Percentiles rank a stretch among this genome's conserved stretches.
Evolutionary conservation across 495 filamentous ascomycete genomes (phyloP).

Genomic region (Lepidopterella palustris): DNA sequence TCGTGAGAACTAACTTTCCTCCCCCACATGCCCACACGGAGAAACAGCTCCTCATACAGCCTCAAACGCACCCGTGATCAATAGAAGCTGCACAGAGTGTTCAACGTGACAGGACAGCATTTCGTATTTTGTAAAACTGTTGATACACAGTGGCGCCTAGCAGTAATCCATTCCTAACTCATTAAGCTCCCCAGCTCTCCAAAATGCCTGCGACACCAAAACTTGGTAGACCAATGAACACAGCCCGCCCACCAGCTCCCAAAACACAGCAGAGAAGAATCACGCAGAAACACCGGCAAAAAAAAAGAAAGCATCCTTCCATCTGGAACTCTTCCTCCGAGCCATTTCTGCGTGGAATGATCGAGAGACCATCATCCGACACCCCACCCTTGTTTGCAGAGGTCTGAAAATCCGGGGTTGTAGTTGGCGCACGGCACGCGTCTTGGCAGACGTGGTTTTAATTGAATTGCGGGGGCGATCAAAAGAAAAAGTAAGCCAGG

Average conservation of each 20-base stretch:
- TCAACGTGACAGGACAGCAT: conserved; percentile 10
- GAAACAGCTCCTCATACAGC: neutral
- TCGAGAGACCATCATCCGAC: conserved; percentile 18
- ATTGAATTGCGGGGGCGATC: conserved; percentile 34
- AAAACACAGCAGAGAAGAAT: conserved; percentile 10
- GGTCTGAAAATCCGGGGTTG: conserved; percentile 22
- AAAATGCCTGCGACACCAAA: conserved; percentile 14
- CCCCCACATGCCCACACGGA: neutral
- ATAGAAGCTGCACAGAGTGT: conserved; percentile 2
- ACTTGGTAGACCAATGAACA: conserved; percentile 6
- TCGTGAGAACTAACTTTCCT: neutral
- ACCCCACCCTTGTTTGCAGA: conserved; percentile 20
- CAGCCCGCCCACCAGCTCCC: conserved; percentile 6
- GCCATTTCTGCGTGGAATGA: conserved; percentile 5
- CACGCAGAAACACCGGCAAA: conserved; percentile 12
- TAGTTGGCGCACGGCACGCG: conserved; percentile 16
- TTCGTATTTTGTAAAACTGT: conserved; percentile 24
- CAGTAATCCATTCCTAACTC: conserved; percentile 23
- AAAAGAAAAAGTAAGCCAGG: conserved; percentile 93
- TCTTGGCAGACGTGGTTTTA: conserved; percentile 9
- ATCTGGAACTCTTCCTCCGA: conserved; percentile 8
- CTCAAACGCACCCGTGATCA: conserved; percentile 16
- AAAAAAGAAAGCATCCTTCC: conserved; percentile 20
- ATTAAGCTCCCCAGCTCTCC: conserved; percentile 12
- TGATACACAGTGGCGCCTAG: conserved; percentile 24